A percentile compares a stretch with the other conserved stretches of the same genome.
Conservation (phyloP, 202 grass and related monocot genomes). For the Miscanthus sacchariflorus region DNA sequence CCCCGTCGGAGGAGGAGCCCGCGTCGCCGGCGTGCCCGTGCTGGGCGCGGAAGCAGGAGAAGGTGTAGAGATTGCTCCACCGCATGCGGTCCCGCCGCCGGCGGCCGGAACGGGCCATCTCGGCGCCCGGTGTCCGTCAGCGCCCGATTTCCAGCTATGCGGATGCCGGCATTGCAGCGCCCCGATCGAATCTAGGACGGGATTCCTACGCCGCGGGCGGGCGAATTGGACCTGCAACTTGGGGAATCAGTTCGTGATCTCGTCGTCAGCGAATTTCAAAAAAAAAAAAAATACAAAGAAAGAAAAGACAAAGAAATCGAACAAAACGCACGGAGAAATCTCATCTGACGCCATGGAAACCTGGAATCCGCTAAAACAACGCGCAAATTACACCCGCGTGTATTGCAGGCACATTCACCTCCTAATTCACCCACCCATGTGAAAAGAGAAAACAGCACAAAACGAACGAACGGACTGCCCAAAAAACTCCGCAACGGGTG, state of each 20-base stretch:
- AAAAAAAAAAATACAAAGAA: neutral
- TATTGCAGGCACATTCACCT: neutral
- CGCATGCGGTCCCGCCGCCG: conserved; percentile 81
- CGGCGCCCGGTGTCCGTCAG: conserved; percentile 37
- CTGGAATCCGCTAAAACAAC: conserved; percentile 27
- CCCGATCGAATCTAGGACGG: conserved; percentile 42
- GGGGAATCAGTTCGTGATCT: conserved; percentile 50
- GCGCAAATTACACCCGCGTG: conserved; percentile 25
- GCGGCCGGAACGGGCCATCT: conserved; percentile 65
- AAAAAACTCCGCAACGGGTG: neutral
- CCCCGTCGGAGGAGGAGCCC: conserved; percentile 21
- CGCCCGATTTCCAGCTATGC: conserved; percentile 44
- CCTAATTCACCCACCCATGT: conserved; percentile 21
- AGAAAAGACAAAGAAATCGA: neutral
- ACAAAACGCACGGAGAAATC: conserved; percentile 1
- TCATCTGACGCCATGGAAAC: neutral
- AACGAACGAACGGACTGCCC: neutral
- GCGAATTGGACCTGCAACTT: conserved; percentile 47
- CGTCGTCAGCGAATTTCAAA: neutral
- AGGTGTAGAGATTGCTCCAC: conserved; percentile 97
- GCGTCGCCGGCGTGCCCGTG: conserved; percentile 35
- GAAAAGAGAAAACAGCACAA: neutral
- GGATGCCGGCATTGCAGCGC: conserved; percentile 42
- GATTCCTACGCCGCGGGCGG: conserved; percentile 13
- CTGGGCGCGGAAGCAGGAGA: conserved; percentile 69